Percentiles rank a stretch among this genome's conserved stretches.
Evolutionary conservation across 1,284 basidiomycete genomes (phyloP).

Genomic region (Leccinum pachyderme): DNA sequence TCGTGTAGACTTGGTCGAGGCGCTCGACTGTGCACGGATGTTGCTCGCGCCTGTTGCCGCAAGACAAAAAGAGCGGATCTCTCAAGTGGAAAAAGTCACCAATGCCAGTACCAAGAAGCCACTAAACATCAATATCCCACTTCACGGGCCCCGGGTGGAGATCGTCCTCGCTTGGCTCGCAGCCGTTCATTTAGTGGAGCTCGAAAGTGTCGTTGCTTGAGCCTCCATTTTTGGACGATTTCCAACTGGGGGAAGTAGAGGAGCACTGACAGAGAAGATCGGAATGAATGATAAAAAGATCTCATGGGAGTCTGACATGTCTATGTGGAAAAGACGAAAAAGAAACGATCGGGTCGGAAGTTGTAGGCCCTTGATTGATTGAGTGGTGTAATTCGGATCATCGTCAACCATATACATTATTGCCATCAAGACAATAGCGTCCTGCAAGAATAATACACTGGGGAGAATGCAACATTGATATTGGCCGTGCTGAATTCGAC

Average conservation of each 20-base stretch:
- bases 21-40: constrained; percentile 64
- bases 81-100: constrained; percentile 48
- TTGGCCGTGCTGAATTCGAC: neutral
- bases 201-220: constrained; percentile 51
- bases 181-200: constrained; percentile 69
- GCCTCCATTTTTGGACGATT: neutral
- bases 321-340: constrained; percentile 5
- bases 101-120: constrained; percentile 52
- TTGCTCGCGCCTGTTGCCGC: constrained; percentile 64
- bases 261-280: neutral
- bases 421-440: neutral
- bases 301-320: constrained; percentile 14
- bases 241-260: neutral
- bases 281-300: constrained; percentile 5
- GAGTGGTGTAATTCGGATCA: constrained; percentile 4
- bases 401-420: neutral
- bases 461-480: neutral
- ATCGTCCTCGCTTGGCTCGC: constrained; percentile 78
- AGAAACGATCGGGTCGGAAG: neutral
- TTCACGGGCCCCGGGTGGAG: constrained; percentile 81
- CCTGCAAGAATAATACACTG: neutral
- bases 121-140: constrained; percentile 70
- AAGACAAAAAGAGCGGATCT: constrained; percentile 54
- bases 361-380: constrained; percentile 4
- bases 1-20: constrained; percentile 40